phyloP scores from a whole-genome alignment of 2,329 filamentous ascomycete genomes.

The Fusarium sp. region DNA sequence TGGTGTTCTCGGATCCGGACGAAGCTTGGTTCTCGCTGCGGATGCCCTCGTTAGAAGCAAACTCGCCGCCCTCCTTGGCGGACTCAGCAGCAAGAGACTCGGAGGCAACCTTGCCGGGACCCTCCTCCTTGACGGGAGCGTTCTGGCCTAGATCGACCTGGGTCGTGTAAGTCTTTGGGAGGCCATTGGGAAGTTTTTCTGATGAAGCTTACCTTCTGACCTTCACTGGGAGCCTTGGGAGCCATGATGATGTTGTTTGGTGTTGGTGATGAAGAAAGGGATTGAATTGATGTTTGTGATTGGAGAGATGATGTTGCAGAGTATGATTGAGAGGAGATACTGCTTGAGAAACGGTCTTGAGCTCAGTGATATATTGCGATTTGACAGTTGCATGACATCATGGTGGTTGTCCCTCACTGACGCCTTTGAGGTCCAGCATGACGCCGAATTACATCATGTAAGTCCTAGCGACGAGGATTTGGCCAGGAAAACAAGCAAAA shows the following conservation, averaged over 20 bases:
- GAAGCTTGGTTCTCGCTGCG: slow-evolving; percentile 37
- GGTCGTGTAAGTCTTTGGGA: slow-evolving; percentile 10
- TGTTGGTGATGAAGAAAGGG: not conserved
- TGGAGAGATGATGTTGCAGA: not conserved
- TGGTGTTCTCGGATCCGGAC: slow-evolving; percentile 13
- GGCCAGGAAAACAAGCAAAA: slow-evolving; percentile 1
- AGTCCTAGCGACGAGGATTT: slow-evolving; percentile 9
- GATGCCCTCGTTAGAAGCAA: slow-evolving; percentile 68
- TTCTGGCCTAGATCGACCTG: slow-evolving; percentile 61
- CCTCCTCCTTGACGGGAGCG: slow-evolving; percentile 66
- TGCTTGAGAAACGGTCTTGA: not conserved
- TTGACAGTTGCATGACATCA: slow-evolving; percentile 33
- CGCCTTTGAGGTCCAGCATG: slow-evolving; percentile 26
- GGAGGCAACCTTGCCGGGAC: slow-evolving; percentile 69
- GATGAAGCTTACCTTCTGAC: slow-evolving; percentile 39
- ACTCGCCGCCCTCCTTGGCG: slow-evolving; percentile 66
- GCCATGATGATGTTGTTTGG: slow-evolving; percentile 30
- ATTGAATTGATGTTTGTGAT: not conserved
- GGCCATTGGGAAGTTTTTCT: not conserved
- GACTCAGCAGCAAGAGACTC: slow-evolving; percentile 85
- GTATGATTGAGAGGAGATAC: not conserved
- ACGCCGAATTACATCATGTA: slow-evolving; percentile 41
- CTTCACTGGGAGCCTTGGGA: slow-evolving; percentile 29
- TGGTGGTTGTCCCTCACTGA: slow-evolving; percentile 19
- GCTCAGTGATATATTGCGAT: slow-evolving; percentile 32